Conservation (phyloP, 2,329 filamentous ascomycete species). For the Verticillium longisporum region DNA sequence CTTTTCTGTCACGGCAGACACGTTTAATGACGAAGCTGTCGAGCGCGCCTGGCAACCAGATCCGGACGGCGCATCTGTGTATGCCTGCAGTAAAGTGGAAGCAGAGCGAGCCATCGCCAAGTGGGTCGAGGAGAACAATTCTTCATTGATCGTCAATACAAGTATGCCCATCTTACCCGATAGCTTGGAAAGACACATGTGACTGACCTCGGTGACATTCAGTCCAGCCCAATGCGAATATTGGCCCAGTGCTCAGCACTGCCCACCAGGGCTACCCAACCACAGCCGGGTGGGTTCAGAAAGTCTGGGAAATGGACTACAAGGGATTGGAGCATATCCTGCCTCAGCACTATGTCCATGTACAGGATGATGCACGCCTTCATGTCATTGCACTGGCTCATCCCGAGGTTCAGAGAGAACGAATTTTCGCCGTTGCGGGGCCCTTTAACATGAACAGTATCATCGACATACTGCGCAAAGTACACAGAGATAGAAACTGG, state of each 20-base stretch:
- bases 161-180: too few species aligned
- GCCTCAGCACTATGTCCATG: conserved; percentile 23
- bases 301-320: too few species aligned
- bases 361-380: conserved; percentile 40
- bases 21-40: conserved; percentile 27
- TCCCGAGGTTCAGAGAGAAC: conserved; percentile 34
- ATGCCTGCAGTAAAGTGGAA: conserved; percentile 30
- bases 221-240: too few species aligned
- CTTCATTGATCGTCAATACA: conserved; percentile 12
- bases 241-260: too few species aligned
- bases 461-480: conserved; percentile 17
- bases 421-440: conserved; percentile 46
- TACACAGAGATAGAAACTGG: conserved; percentile 7
- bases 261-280: too few species aligned
- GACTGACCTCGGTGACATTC: too few species aligned
- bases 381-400: conserved; percentile 45
- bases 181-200: too few species aligned
- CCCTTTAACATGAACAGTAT: conserved; percentile 39
- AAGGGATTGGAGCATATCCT: too few species aligned
- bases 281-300: too few species aligned
- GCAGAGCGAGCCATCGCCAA: conserved; percentile 30
- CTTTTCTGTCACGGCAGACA: conserved; percentile 17
- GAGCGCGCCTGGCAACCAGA: conserved; percentile 25
- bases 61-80: conserved; percentile 19
- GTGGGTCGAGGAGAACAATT: conserved; percentile 26